Conservation (phyloP, 2,329 filamentous ascomycete genomes). For the Trichoderma oligosporum region DNA sequence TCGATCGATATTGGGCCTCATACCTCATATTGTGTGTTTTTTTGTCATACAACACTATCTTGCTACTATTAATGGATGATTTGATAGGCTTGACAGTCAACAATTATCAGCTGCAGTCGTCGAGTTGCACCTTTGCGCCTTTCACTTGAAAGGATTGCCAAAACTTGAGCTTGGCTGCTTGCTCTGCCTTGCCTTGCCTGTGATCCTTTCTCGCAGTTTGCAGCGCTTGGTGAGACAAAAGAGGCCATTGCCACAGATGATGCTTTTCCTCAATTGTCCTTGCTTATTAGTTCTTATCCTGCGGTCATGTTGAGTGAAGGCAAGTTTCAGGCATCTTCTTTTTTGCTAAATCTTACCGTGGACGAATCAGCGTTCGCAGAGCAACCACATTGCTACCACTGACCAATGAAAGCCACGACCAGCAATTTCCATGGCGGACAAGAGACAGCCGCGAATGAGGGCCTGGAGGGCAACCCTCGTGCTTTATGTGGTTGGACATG, state of each 20-base stretch:
- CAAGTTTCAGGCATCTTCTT: neutral
- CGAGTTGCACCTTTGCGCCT: neutral
- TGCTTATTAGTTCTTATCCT: neutral
- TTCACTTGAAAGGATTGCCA: neutral
- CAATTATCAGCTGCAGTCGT: neutral
- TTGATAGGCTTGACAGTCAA: neutral
- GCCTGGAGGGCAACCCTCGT: slow-evolving; percentile 14
- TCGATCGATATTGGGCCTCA: neutral
- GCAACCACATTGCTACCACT: slow-evolving; percentile 23
- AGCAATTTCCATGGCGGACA: neutral
- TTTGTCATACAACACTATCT: neutral
- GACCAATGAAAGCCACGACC: slow-evolving; percentile 17
- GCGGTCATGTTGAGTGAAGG: neutral
- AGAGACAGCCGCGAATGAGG: slow-evolving; percentile 4
- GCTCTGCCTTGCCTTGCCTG: too few species aligned
- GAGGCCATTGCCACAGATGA: neutral
- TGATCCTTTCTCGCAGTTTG: neutral
- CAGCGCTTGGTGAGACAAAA: neutral
- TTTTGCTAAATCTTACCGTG: neutral
- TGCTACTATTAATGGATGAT: neutral
- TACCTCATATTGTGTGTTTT: neutral
- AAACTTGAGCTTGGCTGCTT: too few species aligned
- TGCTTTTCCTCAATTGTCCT: neutral
- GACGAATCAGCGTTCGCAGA: slow-evolving; percentile 22
- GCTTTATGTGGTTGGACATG: slow-evolving; percentile 19